These are phyloP conservation scores for Spiraea crenata DNA, from an alignment of 331 rosid genomes.

Conservation along the genomic window DNA sequence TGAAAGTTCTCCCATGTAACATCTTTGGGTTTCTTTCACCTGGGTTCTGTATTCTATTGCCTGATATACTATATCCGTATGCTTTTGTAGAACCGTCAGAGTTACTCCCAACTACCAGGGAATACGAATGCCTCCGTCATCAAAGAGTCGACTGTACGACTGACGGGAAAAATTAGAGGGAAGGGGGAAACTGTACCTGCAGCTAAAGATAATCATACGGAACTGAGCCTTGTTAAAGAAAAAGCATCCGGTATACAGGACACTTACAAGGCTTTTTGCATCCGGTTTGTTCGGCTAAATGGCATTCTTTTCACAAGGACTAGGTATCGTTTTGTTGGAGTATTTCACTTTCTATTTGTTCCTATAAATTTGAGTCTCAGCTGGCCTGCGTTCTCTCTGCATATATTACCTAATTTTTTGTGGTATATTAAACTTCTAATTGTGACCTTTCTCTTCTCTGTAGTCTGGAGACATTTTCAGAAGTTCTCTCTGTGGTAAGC, in stretches of 20 bases:
- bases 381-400: conserved; percentile 9
- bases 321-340: conserved; percentile 49
- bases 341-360: background rate
- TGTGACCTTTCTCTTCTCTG: conserved; percentile 23
- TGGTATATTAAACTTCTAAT: background rate
- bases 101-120: conserved; percentile 66
- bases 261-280: conserved; percentile 59
- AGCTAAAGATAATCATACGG: conserved; percentile 40
- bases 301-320: conserved; percentile 95
- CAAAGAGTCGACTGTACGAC: conserved; percentile 54
- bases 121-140: conserved; percentile 45
- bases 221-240: conserved; percentile 45
- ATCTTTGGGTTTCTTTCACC: background rate
- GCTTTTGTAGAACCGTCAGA: conserved; percentile 76
- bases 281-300: conserved; percentile 80
- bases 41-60: background rate
- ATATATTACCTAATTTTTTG: background rate
- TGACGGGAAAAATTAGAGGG: conserved; percentile 64
- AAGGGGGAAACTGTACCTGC: conserved; percentile 52
- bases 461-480: conserved; percentile 85
- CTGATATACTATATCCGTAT: background rate
- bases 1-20: background rate
- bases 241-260: conserved; percentile 41
- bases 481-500: conserved; percentile 67
- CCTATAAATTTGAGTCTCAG: too few species aligned